Evolutionary conservation across 257 asterid genomes (phyloP).

Genomic region (Solanum okadae): DNA sequence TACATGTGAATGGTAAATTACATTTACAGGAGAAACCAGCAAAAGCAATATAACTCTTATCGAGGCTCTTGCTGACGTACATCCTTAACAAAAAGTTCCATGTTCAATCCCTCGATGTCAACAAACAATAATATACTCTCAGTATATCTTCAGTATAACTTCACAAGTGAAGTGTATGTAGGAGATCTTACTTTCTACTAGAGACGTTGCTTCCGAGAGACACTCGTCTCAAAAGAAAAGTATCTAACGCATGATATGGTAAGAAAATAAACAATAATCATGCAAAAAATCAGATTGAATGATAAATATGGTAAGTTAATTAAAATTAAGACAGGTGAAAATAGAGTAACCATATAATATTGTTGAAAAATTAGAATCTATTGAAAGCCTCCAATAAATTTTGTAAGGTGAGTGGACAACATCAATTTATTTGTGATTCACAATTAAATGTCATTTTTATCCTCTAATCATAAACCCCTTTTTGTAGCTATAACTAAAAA

Average conservation of each 20-base stretch:
- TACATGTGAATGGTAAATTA: not conserved
- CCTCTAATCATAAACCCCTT: not conserved
- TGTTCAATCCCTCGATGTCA: not conserved
- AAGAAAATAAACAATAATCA: not conserved
- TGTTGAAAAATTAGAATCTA: not conserved
- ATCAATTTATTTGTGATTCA: not conserved
- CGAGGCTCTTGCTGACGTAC: not conserved
- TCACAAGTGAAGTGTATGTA: rapidly evolving
- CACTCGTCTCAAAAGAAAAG: not conserved
- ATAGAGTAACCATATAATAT: not conserved
- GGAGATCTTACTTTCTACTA: not conserved
- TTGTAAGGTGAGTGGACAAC: not conserved
- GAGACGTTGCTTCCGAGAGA: rapidly evolving
- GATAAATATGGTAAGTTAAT: not conserved
- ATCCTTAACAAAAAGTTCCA: rapidly evolving
- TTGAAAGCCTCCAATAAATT: not conserved
- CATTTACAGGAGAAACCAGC: not conserved
- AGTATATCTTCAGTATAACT: rapidly evolving
- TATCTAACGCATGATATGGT: not conserved
- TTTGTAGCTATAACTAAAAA: not conserved
- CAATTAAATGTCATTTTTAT: not conserved
- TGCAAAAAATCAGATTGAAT: not conserved
- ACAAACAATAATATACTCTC: too few relatives aligned
- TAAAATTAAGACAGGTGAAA: not conserved
- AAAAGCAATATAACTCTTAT: not conserved